Evolutionary conservation across 148 eudicot species (phyloP), one percentile per base, ranked within the genome.

Genomic region (Mesembryanthemum crystallinum): DNA sequence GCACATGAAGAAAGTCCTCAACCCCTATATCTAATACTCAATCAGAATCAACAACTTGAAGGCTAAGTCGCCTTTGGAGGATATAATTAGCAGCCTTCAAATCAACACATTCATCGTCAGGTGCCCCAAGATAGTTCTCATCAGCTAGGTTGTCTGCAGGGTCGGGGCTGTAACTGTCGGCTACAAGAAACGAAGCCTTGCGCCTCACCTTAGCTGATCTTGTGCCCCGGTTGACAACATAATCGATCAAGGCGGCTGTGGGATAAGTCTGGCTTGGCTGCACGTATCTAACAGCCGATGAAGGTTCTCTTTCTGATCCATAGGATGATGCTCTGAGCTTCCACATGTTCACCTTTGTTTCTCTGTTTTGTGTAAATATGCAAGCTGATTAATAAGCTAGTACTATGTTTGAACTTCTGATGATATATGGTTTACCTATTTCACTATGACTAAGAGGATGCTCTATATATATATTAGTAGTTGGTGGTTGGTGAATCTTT

Each of bases 31-130:
- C n/a, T n/a, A n/a, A n/a, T n/a, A n/a, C 17, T 4, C 27, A 20
- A 18, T 47, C 57, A 75, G 71, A n/a, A n/a, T 76, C 83, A 13
- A 11, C 55, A 57, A 63, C 45, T 67, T 71, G 69, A 27, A 80
- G 73, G 67, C 79, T 72, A 25, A 45, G 79, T 49, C 76, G 71
- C 76, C 72, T 80, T n/a, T 80, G 76, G 20, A 76, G 83, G 65
- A 80, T 80, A 55, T 76, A 80, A 30, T 80, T 80, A 47, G 79
- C 76, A 6, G 83, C 79, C 54, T 80, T 80, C 21, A 80, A 57
- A 24, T 80, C 83, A 20, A 76, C 76, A 60, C 60, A 76, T 28
- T 80, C 83, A 66, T 80, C 83, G 42, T 79, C 79, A 15, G 79
- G 73, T 5, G 83, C 83, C 23, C 76, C 83, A 25, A 76, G 58